phyloP scores from a whole-genome alignment of 768 basidiomycete genomes.

The Hygrocybe punicea region DNA sequence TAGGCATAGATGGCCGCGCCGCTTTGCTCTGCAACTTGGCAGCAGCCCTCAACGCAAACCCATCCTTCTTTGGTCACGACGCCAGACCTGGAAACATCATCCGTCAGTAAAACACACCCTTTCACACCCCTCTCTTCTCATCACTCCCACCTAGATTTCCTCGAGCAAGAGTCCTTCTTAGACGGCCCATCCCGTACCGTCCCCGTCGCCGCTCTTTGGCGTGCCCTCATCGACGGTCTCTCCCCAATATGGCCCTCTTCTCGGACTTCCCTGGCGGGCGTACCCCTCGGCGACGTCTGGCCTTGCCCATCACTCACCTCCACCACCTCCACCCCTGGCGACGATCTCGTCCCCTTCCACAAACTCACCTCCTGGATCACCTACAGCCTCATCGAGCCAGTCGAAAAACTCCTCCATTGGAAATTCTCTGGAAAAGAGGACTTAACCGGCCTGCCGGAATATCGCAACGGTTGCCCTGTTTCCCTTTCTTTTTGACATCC shows the following conservation, averaged over 20 bases:
- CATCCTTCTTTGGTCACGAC: constrained; percentile 67
- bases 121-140: background rate
- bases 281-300: constrained; percentile 92
- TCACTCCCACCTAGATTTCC: constrained; percentile 51
- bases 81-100: constrained; percentile 81
- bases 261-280: constrained; percentile 60
- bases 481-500: background rate
- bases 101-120: constrained; percentile 41
- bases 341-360: constrained; percentile 87
- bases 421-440: constrained; percentile 74
- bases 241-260: constrained; percentile 85
- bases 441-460: constrained; percentile 93
- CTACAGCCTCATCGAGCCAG: constrained; percentile 81
- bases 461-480: constrained; percentile 60
- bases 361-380: constrained; percentile 94
- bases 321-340: constrained; percentile 42
- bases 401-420: constrained; percentile 78
- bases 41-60: constrained; percentile 60
- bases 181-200: constrained; percentile 46
- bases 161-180: constrained; percentile 51
- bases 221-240: constrained; percentile 74
- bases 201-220: constrained; percentile 77
- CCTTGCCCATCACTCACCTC: constrained; percentile 57
- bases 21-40: constrained; percentile 71
- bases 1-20: constrained; percentile 84